Percentiles rank a stretch among this genome's conserved stretches.
These are phyloP conservation scores for Rhodomyrtus tomentosa DNA, from an alignment of 345 rosid genomes.

Conservation along the genomic window DNA sequence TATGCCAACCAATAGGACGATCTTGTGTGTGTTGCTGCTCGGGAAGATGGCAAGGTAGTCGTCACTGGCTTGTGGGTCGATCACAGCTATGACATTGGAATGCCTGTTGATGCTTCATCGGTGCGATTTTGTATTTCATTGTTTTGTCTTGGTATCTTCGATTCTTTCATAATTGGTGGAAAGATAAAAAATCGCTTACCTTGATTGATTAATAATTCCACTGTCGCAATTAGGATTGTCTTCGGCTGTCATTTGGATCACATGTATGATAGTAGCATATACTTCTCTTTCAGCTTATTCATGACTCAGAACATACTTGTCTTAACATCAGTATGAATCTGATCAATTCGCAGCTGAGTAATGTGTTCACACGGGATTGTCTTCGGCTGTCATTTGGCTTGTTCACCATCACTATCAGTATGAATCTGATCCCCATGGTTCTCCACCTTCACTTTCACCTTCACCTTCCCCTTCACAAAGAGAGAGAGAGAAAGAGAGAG, in stretches of 20 bases:
- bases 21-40: constrained; percentile 62
- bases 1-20: constrained; percentile 42
- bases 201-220: background rate
- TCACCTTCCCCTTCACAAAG: no score
- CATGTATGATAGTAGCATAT: background rate
- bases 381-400: no score
- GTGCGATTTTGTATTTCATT: constrained; percentile 23
- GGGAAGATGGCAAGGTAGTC: constrained; percentile 58
- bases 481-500: background rate
- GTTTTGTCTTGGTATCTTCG: background rate
- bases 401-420: no score
- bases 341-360: no score
- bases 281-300: background rate
- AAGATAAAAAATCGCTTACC: background rate
- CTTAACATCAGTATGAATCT: no score
- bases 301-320: background rate
- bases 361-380: no score
- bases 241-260: background rate
- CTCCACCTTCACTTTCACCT: no score
- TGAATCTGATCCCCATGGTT: no score
- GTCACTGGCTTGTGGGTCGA: constrained; percentile 80
- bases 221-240: background rate
- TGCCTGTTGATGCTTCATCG: constrained; percentile 53
- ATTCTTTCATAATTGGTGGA: background rate
- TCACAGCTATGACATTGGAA: constrained; percentile 64